Evolutionary conservation across 495 filamentous ascomycete genomes (phyloP), one percentile per base, ranked within the genome.

Genomic region (Penicillium roqueforti): DNA sequence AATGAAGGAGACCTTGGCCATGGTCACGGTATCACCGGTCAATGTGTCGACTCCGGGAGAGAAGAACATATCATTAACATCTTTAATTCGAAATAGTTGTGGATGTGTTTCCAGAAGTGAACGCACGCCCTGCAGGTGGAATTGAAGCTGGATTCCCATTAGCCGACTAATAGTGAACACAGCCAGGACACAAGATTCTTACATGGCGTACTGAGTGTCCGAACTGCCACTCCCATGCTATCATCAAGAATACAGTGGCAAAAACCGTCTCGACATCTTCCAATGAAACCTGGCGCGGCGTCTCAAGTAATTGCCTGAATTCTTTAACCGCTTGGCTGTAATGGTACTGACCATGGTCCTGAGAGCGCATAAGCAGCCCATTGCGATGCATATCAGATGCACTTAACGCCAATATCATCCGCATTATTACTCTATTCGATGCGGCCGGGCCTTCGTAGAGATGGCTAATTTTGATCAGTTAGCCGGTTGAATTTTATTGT

Each of bases 211-310:
- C 61, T 4, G 63, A 73, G 39, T 73, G 62, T 11, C 72, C 72
- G 48, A 71, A 75, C 41, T 75, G 68, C 70, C 72, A 75, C 54
- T 75, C 72, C 34, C 72, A 75, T 0, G 63, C 65, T 26, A 73
- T 57, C 72, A 75, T 75, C 29, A 75, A 43, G 14, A 75, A 75
- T 60, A 75, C 71, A 3, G 67, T 75, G 13, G 68, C 69, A 48
- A 75, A 72, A 18, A 75, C 71, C 22, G 58, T 71, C 47, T 73
- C 70, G 14, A 72, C 40, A 46, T 72, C 70, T 22, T 47, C 55
- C 0, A 62, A 49, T 8, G 70, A 68, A 16, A 72, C 56, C 1
- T 63, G 51, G 10, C 54, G 56, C 8, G 66, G 69, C 8, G 67
- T 65, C 42, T 72, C 72, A 3, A 75, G 65, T 1, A 70, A 51